Evolutionary conservation across 305 asterid genomes (phyloP), one percentile per base, ranked within the genome.

Genomic region (Vinca major): DNA sequence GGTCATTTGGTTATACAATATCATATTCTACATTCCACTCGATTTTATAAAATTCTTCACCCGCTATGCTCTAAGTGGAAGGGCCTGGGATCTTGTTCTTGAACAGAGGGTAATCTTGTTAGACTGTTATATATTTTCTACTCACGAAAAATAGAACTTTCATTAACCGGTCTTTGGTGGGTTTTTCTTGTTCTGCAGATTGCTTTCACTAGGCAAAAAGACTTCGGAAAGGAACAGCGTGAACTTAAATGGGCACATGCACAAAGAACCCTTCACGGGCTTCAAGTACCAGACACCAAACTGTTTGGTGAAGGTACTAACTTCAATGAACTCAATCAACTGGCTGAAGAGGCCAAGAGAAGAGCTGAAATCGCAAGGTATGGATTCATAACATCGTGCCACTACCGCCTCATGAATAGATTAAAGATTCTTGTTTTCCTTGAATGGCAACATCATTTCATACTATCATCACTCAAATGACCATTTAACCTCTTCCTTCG

Each of bases 341-440:
- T 93, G 85, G 99, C 99, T 1, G 99, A 94, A 87, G 97, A 94
- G 78, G 99, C 97, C 1, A 91, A 91, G 76, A 82, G 91, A 72
- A 85, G 97, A 84, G 99, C 99, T 65, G 97, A 94, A 80, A 89
- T 94, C 67, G 99, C 99, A 33, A 86, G 99, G 99, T 93, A 85
- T 47, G 26, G 13, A 40, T 66, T 44, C 62, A 14, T 50, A n/a
- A 33, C 39, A 58, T 26, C n/a, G n/a, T n/a, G n/a, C n/a, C n/a
- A n/a, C n/a, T n/a, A n/a, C n/a, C n/a, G n/a, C n/a, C 33, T 26
- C 33, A 1, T 26, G 0, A 26, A 26, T 26, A 26, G 33, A 26
- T 0, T 26, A 26, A 26, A 0, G 33, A 26, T 26, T 26, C 47
- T 9, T 60, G n/a, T 40, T 21, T 0, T 26, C 13, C 44, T 3